Evolutionary conservation across 495 filamentous ascomycete genomes (phyloP), one percentile per base, ranked within the genome.

Genomic region (Talaromyces wortmannii): DNA sequence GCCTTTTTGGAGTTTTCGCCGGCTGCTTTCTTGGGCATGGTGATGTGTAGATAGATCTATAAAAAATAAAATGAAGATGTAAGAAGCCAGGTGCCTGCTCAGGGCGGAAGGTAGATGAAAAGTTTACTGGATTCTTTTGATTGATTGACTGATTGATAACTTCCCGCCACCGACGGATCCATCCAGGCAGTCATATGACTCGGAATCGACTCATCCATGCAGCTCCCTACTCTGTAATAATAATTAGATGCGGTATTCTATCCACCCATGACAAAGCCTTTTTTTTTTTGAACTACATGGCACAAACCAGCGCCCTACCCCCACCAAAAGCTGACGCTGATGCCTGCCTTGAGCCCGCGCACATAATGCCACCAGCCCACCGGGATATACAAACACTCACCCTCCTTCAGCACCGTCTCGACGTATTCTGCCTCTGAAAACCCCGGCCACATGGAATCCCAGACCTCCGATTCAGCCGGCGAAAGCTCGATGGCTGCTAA

Each of bases 291-390:
- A 23, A 23, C 23, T 23, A 40, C 13, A 40, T 40, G 36, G 8
- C 8, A 10, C 36, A 40, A 40, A 40, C 8, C 36, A 8, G 36
- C 13, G 13, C 2, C 5, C 42, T 43, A 90, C 63, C 89, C 87
- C 90, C 92, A 99, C 94, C 94, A 99, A 67, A 96, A 98, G 67
- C 91, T 97, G 36, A 97, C 92, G 63, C 95, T 97, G 59, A 95
- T 88, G 57, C 94, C 96, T 33, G 86, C 86, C 53, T 80, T 88
- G 66, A 97, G 63, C 36, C 89, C 89, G 58, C 87, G 77, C 5
- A 99, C 90, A 78, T 96, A 97, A 76, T 99, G 94, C 94, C 94
- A 99, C 94, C 94, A 99, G 16, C 92, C 94, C 4, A 89, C 77
- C 5, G 94, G 94, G 52, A 99, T 91, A 72, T 95, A 96, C 56